Conservation (phyloP, 2,329 filamentous ascomycete species). For the Penicillium occitanis region DNA sequence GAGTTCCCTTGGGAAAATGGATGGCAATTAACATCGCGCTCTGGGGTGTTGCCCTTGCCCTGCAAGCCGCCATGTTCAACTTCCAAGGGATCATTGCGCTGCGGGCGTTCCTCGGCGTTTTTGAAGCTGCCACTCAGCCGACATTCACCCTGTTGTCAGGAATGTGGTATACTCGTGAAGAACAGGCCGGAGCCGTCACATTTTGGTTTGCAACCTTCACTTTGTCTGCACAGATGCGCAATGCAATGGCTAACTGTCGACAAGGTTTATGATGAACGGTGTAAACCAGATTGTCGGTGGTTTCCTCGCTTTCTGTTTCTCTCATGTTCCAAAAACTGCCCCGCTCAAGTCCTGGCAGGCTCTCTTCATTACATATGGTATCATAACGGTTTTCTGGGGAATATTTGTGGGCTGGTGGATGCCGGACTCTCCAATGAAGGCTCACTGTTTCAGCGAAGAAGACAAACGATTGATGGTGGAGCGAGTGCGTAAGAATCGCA, state of each 20-base stretch:
- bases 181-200: constrained; percentile 18
- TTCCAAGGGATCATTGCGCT: constrained; percentile 63
- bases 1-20: constrained; percentile 65
- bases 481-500: constrained; percentile 12
- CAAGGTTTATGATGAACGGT: constrained; percentile 70
- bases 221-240: not conserved
- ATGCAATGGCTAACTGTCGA: not conserved
- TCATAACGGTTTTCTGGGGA: constrained; percentile 53
- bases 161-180: constrained; percentile 37
- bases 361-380: constrained; percentile 55
- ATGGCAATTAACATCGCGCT: constrained; percentile 63
- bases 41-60: constrained; percentile 62
- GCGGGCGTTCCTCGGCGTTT: constrained; percentile 66
- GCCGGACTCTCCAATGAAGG: constrained; percentile 45
- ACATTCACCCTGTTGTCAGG: constrained; percentile 66
- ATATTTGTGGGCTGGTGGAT: constrained; percentile 52
- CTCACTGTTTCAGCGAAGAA: constrained; percentile 9
- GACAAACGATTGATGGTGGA: constrained; percentile 11
- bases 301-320: constrained; percentile 61
- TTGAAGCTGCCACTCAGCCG: constrained; percentile 67
- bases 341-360: constrained; percentile 66
- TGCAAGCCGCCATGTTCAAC: constrained; percentile 62
- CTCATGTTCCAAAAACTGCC: constrained; percentile 52
- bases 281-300: constrained; percentile 64
- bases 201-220: not conserved